A percentile compares a stretch with the other conserved stretches of the same genome.
Evolutionary conservation across 306 rosid genomes (phyloP).

Genomic region (Citrullus amarus): DNA sequence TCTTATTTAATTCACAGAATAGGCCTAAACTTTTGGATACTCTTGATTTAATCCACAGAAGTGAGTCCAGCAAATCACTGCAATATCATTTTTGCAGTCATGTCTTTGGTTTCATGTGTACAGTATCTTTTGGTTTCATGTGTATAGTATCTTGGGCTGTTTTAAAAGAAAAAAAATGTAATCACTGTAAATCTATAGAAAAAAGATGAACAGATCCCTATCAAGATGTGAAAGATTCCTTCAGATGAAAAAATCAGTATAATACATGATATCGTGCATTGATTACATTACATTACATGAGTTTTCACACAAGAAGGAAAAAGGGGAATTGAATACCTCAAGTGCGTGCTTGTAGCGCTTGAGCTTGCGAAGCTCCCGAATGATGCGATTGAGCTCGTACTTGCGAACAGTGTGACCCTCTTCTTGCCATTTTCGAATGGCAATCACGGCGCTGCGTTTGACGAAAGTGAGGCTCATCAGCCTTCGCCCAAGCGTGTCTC

Average conservation of each 20-base stretch:
- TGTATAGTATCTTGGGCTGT: too few species aligned
- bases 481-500: slow-evolving; percentile 64
- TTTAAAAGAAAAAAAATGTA: too few species aligned
- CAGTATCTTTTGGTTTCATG: neutral
- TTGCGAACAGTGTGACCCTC: slow-evolving; percentile 59
- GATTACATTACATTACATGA: neutral
- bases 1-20: neutral
- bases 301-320: neutral
- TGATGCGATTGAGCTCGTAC: slow-evolving; percentile 76
- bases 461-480: slow-evolving; percentile 60
- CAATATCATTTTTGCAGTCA: neutral
- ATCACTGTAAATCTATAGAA: too few species aligned
- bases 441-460: slow-evolving; percentile 68
- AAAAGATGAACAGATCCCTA: too few species aligned
- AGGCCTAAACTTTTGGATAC: neutral
- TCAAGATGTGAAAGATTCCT: too few species aligned
- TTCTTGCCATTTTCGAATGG: slow-evolving; percentile 77
- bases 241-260: neutral
- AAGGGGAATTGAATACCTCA: slow-evolving; percentile 35
- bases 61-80: neutral
- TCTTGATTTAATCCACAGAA: neutral
- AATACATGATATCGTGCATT: neutral
- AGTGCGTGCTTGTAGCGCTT: slow-evolving; percentile 85
- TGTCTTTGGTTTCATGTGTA: neutral
- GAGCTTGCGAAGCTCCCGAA: slow-evolving; percentile 78